Evolutionary conservation across 225 moss, liverwort and hornwort genomes (phyloP), one percentile per base, ranked within the genome.

Genomic region (Sphagnum tenellum): DNA sequence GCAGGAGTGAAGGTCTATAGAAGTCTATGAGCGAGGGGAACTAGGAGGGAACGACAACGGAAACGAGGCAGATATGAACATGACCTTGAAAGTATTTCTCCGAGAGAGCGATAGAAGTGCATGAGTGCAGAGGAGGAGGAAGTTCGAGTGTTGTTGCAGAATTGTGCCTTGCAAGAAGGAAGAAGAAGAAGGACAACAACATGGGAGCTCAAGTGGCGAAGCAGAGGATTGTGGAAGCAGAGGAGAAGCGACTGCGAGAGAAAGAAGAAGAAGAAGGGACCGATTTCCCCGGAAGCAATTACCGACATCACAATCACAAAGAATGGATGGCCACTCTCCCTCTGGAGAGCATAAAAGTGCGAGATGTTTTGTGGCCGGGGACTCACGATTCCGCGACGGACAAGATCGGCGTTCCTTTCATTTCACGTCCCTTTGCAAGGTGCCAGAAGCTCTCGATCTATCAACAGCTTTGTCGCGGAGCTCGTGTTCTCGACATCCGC

Each of bases 361-460:
- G 79, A 64, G 70, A 79, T 12, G 62, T 84, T 9, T 8, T 77
- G 55, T 84, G 83, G 83, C 83, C 83, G 5, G 83, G 83, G 52
- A 84, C 77, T 46, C 83, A 84, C 57, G 77, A 84, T 54, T 84
- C 83, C 44, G 83, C 74, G 47, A 84, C 79, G 5, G 70, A 84
- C 50, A 71, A 77, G 56, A 84, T 84, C 8, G 83, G 83, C 9
- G 53, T 79, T 44, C 83, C 77, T 3, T 54, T 64, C 3, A 61
- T 80, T 11, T 72, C 68, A 44, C 71, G 83, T 9, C 83, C 83
- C 29, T 79, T 84, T 62, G 83, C 83, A 11, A 76, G 72, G 44
- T 84, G 83, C 72, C 83, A 84, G 64, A 67, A 2, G 0, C 72
- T 84, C 13, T 84, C 83, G 56, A 29, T 84, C 11, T 84, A 84